Conservation (phyloP, 2,329 filamentous ascomycete species). For the Fusarium nurragi region DNA sequence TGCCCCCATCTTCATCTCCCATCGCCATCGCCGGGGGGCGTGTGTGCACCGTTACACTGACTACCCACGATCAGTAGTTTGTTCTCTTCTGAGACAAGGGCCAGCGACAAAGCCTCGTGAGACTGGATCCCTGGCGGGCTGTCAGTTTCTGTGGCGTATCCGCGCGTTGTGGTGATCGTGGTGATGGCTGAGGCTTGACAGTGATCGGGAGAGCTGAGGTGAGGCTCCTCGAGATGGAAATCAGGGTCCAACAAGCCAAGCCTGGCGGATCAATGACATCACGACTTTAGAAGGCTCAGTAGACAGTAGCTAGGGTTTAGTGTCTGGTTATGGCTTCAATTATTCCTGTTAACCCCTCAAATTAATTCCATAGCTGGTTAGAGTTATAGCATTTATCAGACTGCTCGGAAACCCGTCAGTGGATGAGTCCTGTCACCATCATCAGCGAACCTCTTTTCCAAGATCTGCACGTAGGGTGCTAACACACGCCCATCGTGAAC, state of each 20-base stretch:
- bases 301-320: not conserved
- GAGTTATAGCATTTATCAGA: not conserved
- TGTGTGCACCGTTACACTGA: conserved; percentile 16
- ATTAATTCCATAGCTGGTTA: not conserved
- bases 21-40: conserved; percentile 18
- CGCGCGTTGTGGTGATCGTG: conserved; percentile 12
- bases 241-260: conserved; percentile 27
- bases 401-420: not conserved
- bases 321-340: not conserved
- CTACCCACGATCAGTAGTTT: no score
- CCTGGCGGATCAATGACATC: conserved; percentile 27
- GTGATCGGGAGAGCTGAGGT: conserved; percentile 12
- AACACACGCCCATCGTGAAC: conserved; percentile 27
- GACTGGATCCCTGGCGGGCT: not conserved
- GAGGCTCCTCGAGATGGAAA: conserved; percentile 4
- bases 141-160: not conserved
- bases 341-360: not conserved
- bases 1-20: not conserved
- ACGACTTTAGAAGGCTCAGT: conserved; percentile 2
- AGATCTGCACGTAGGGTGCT: conserved; percentile 39
- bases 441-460: not conserved
- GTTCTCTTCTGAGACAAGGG: conserved; percentile 15
- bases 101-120: not conserved
- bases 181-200: conserved; percentile 1
- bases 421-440: not conserved